These are phyloP conservation scores for Globisporangium canariense DNA, from an alignment of 352 stramenopile species.

Conservation along the genomic window DNA sequence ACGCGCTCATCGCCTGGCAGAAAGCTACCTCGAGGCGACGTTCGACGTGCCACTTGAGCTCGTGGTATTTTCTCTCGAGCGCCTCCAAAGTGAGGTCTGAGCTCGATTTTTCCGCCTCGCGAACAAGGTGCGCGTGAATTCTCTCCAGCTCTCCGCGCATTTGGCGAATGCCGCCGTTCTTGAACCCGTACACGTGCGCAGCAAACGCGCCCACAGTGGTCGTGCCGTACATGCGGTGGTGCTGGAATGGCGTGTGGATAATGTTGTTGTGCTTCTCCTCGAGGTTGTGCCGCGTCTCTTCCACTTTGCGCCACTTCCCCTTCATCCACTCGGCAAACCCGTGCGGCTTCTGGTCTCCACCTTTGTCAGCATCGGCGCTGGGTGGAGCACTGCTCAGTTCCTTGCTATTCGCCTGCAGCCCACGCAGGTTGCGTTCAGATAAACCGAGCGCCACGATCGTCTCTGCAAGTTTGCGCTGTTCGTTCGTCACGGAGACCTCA, in stretches of 20 bases:
- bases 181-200: constrained; percentile 82
- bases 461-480: constrained; percentile 68
- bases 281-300: constrained; percentile 5
- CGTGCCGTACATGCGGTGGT: constrained; percentile 71
- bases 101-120: constrained; percentile 46
- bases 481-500: constrained; percentile 32
- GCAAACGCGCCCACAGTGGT: constrained; percentile 82
- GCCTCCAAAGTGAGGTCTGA: constrained; percentile 74
- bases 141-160: constrained; percentile 65
- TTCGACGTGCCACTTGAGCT: constrained; percentile 83
- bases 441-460: constrained; percentile 73
- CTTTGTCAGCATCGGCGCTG: not conserved
- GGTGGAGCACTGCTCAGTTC: not conserved
- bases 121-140: constrained; percentile 40
- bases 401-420: constrained; percentile 26
- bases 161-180: constrained; percentile 70
- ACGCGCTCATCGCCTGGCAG: constrained; percentile 72
- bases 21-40: constrained; percentile 82
- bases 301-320: constrained; percentile 18
- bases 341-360: constrained; percentile 15
- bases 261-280: constrained; percentile 3
- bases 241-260: constrained; percentile 35
- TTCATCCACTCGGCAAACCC: constrained; percentile 21
- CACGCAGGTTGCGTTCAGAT: constrained; percentile 41
- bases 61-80: constrained; percentile 72